Evolutionary conservation across 169 alveolate genomes (phyloP).

Genomic region (Theileria annulata): DNA sequence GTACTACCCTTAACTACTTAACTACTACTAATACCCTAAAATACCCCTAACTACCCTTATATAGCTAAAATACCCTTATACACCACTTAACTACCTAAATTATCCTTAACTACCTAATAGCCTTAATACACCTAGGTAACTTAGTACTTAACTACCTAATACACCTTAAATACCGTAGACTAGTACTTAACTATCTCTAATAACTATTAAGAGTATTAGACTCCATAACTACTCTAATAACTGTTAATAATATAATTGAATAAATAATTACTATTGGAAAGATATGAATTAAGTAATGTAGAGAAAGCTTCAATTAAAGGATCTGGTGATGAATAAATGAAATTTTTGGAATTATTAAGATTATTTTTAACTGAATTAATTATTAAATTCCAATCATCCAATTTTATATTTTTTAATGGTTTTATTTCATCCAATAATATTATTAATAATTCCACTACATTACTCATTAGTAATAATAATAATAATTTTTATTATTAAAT

Average conservation of each 20-base stretch:
- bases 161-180: too few relatives aligned
- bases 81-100: neutral
- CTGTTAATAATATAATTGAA: neutral
- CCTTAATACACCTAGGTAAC: too few relatives aligned
- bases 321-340: slow-evolving; percentile 31
- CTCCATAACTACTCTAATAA: too few relatives aligned
- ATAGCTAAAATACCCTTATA: neutral
- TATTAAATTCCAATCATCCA: slow-evolving; percentile 5
- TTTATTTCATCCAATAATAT: slow-evolving; percentile 38
- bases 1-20: too few relatives aligned
- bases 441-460: slow-evolving; percentile 43
- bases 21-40: too few relatives aligned
- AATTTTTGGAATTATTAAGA: slow-evolving; percentile 17
- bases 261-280: slow-evolving; percentile 21
- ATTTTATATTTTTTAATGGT: neutral
- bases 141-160: too few relatives aligned
- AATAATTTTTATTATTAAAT: neutral
- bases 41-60: neutral
- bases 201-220: too few relatives aligned
- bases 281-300: slow-evolving; percentile 27
- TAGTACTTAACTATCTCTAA: too few relatives aligned
- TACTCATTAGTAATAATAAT: slow-evolving; percentile 15
- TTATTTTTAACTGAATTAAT: slow-evolving; percentile 9
- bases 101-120: too few relatives aligned
- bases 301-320: slow-evolving; percentile 41